These are phyloP conservation scores for Groenewaldozyma sp. DNA, from an alignment of 1,139 yeast genomes.

Conservation along the genomic window DNA sequence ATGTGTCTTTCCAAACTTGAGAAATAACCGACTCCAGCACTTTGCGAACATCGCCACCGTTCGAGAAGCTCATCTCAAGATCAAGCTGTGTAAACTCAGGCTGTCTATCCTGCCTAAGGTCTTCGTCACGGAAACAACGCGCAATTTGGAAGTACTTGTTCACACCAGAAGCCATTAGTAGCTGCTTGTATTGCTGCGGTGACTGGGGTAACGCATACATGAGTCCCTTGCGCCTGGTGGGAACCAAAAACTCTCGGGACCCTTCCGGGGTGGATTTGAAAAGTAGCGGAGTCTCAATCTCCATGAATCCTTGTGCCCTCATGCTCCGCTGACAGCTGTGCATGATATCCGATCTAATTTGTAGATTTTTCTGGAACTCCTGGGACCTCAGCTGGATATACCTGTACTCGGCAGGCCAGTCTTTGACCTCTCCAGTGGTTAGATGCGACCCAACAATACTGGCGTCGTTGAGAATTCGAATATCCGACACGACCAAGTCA, in stretches of 20 bases:
- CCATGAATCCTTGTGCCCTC: constrained; percentile 45
- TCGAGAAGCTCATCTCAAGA: constrained; percentile 83
- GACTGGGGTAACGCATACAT: constrained; percentile 94
- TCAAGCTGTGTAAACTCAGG: constrained; percentile 97
- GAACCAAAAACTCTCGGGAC: constrained; percentile 90
- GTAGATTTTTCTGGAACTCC: constrained; percentile 49
- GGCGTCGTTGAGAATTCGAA: constrained; percentile 57
- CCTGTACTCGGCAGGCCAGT: constrained; percentile 69
- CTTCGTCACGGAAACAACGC: constrained; percentile 91
- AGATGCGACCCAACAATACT: constrained; percentile 63
- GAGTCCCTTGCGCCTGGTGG: constrained; percentile 53
- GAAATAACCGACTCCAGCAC: constrained; percentile 54
- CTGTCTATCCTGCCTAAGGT: constrained; percentile 87
- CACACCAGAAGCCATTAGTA: constrained; percentile 90
- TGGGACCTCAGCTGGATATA: constrained; percentile 69
- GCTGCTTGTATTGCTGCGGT: constrained; percentile 94
- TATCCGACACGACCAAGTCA: constrained; percentile 48
- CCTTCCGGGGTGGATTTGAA: constrained; percentile 98
- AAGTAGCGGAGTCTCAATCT: constrained; percentile 84
- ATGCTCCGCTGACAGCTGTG: constrained; percentile 45
- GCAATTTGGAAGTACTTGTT: constrained; percentile 84
- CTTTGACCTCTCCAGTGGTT: constrained; percentile 41
- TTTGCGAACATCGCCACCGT: constrained; percentile 53
- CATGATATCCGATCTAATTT: constrained; percentile 54
- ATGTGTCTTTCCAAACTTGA: constrained; percentile 47